Conservation (phyloP, 495 filamentous ascomycete species). For the Neurospora discreta region DNA sequence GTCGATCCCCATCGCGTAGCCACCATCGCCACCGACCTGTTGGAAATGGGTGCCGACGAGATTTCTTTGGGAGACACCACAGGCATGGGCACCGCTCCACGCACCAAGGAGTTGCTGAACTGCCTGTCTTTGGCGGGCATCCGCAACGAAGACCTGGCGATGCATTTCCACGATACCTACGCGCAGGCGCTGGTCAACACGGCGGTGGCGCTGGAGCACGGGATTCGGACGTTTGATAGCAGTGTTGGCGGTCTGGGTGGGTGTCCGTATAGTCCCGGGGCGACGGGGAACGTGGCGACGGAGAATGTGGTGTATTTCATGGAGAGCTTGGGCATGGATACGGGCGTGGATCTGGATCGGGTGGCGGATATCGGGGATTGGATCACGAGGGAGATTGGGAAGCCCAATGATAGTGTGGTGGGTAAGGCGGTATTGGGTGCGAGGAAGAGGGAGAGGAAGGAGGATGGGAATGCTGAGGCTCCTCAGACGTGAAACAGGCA, state of each 20-base stretch:
- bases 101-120: conserved; percentile 57
- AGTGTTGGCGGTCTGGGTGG: conserved; percentile 87
- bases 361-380: conserved; percentile 76
- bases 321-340: conserved; percentile 76
- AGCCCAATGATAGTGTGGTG: conserved; percentile 61
- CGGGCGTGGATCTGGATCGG: conserved; percentile 75
- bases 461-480: not conserved
- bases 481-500: not conserved
- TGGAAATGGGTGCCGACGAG: conserved; percentile 95
- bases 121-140: conserved; percentile 68
- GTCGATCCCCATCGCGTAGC: conserved; percentile 71
- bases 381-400: conserved; percentile 76
- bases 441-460: conserved; percentile 9
- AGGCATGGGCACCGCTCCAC: conserved; percentile 86
- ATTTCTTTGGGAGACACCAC: conserved; percentile 92
- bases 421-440: conserved; percentile 67
- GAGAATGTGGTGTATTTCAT: conserved; percentile 89
- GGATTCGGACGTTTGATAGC: conserved; percentile 80
- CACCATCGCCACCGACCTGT: conserved; percentile 65
- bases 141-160: conserved; percentile 66
- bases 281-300: conserved; percentile 89
- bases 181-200: conserved; percentile 89
- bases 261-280: conserved; percentile 87
- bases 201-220: conserved; percentile 74
- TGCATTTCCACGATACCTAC: conserved; percentile 97